A percentile compares a stretch with the other conserved stretches of the same genome.
Evolutionary conservation across 805 yeast genomes (phyloP).

Genomic region (Candida takata): DNA sequence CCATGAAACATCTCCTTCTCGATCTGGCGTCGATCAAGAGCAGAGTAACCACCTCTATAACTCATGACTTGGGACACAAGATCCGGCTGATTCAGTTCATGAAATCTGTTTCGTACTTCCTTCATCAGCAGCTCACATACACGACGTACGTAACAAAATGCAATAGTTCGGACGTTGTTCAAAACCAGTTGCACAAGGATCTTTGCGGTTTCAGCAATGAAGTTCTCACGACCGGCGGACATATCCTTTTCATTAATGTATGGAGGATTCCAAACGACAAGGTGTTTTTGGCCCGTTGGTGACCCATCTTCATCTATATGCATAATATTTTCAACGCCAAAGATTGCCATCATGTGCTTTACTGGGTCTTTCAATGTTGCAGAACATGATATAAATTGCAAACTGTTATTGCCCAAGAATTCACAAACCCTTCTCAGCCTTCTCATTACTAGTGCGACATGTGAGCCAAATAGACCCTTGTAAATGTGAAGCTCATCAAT

Average conservation of each 20-base stretch:
- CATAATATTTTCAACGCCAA: constrained; percentile 55
- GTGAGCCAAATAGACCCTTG: constrained; percentile 87
- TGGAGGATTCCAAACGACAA: constrained; percentile 85
- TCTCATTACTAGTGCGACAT: constrained; percentile 80
- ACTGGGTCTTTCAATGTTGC: constrained; percentile 82
- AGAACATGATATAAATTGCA: constrained; percentile 82
- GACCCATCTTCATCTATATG: constrained; percentile 80
- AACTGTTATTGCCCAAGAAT: constrained; percentile 40
- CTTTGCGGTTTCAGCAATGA: constrained; percentile 70
- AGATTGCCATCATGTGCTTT: constrained; percentile 63
- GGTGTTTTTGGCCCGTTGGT: constrained; percentile 69
- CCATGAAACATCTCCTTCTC: constrained; percentile 91
- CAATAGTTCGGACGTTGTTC: constrained; percentile 69
- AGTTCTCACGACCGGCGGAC: constrained; percentile 54
- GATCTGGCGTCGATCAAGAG: constrained; percentile 76
- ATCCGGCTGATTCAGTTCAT: constrained; percentile 37
- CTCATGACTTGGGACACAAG: constrained; percentile 70
- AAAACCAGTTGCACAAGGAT: constrained; percentile 59
- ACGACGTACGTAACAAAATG: constrained; percentile 80
- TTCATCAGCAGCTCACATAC: constrained; percentile 86
- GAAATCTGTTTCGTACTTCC: constrained; percentile 56
- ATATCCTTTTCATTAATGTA: constrained; percentile 51
- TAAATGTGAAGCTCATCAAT: constrained; percentile 85
- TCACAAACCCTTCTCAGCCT: constrained; percentile 63
- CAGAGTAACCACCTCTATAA: constrained; percentile 92